Base-by-base conservation (phyloP, 768 basidiomycete species). In the Pulveroboletus sp. region DNA sequence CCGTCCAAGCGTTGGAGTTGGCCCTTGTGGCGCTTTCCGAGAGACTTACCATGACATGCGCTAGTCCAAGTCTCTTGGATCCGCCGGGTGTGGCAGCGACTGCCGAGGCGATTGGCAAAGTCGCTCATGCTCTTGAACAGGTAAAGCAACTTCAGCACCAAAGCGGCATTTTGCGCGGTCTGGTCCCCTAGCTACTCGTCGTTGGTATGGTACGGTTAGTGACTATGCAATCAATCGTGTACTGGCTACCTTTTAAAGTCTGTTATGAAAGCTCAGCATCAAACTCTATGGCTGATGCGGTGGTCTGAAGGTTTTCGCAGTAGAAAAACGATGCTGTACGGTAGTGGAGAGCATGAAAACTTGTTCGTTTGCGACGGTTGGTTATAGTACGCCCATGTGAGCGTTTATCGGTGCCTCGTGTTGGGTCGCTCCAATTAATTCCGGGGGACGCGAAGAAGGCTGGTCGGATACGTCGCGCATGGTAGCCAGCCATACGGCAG, bases 31-130 rank as follows among this genome's bases (percentile, higher is more conserved):
- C 62, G 17, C 69, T 89, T 28, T 78, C 84, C 3, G 61, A 73
- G 27, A 76, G 77, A 61, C 65, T 89, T 43, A 65, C 69, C 27
- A 55, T 67, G 11, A 65, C 80, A n/a, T 72, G 79, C 6, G 61
- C 67, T n/a, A 64, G 63, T 30, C 58, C 67, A 8, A 55, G 55
- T 35, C 48, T 72, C 17, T 38, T 73, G 46, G 83, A 88, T 59
- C 71, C 75, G 30, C 44, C 59, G 21, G 69, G 76, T 5, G 77
- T 90, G 43, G 77, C 74, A 36, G 66, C 70, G 40, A 79, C 78
- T 14, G 85, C 86, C n/a, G 85, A 88, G 54, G 78, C 84, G 1
- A 83, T 90, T 28, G 65, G 70, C 38, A 86, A 86, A 61, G 79
- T 85, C 8, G 73, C 79, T 1, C 75, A 78, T 50, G 85, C 86